Percentiles rank a stretch among this genome's conserved stretches.
Evolutionary conservation across 257 asterid genomes (phyloP).

Genomic region (Przewalskia tangutica): DNA sequence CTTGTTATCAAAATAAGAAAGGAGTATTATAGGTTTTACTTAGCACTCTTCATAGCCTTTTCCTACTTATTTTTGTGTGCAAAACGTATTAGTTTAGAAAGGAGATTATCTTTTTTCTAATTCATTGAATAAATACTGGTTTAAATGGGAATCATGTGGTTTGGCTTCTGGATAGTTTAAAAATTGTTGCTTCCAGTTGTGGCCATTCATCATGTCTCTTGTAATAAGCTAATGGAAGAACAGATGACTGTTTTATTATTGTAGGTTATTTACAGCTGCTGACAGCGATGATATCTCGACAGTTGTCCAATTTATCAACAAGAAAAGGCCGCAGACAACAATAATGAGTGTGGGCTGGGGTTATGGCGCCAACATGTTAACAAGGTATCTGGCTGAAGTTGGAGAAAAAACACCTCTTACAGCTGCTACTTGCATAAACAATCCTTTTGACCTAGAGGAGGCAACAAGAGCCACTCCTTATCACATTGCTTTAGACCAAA

Average conservation of each 20-base stretch:
- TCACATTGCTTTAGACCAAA: constrained; percentile 42
- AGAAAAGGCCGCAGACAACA: constrained; percentile 90
- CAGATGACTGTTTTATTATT: constrained; percentile 43
- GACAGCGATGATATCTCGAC: constrained; percentile 95
- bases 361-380: constrained; percentile 94
- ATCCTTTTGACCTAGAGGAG: constrained; percentile 92
- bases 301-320: constrained; percentile 55
- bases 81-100: neutral
- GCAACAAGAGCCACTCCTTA: constrained; percentile 47
- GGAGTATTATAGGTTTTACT: neutral
- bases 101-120: neutral
- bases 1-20: neutral
- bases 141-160: neutral
- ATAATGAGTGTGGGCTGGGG: constrained; percentile 94
- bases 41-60: neutral
- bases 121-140: neutral
- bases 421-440: constrained; percentile 88
- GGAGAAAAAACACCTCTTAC: constrained; percentile 90
- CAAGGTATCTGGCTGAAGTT: constrained; percentile 83
- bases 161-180: neutral
- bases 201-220: constrained; percentile 9
- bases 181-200: constrained; percentile 18
- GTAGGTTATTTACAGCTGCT: constrained; percentile 99
- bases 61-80: neutral
- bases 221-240: constrained; percentile 47